Percentiles rank a stretch among this genome's conserved stretches.
Evolutionary conservation across 306 rosid species (phyloP).

Genomic region (Rosa persica): DNA sequence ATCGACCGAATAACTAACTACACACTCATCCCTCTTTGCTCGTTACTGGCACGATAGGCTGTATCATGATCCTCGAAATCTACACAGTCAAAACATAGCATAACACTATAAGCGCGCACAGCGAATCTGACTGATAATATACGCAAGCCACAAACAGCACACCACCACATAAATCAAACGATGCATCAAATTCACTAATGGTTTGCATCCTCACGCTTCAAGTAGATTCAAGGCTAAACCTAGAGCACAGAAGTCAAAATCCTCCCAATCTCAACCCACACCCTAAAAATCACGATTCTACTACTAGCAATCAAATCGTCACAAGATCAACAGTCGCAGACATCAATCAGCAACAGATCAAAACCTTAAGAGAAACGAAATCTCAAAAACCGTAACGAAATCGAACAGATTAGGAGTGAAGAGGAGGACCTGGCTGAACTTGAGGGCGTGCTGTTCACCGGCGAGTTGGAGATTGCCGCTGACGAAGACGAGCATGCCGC

Average conservation of each 20-base stretch:
- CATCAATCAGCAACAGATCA: neutral
- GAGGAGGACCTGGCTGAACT: constrained; percentile 78
- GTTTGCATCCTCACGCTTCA: neutral
- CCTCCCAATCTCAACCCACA: neutral
- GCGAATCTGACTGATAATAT: neutral
- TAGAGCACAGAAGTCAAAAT: neutral
- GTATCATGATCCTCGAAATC: neutral
- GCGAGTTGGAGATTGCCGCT: constrained; percentile 89
- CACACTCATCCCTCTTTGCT: neutral
- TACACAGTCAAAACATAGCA: neutral
- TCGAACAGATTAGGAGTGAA: neutral
- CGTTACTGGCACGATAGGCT: neutral
- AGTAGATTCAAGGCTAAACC: neutral
- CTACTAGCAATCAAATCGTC: neutral
- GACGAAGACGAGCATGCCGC: constrained; percentile 90
- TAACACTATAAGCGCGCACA: neutral
- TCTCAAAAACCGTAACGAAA: neutral
- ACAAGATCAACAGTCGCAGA: neutral
- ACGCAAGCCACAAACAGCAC: neutral
- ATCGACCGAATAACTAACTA: neutral
- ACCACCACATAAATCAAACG: neutral
- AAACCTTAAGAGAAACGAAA: neutral
- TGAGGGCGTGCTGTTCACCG: constrained; percentile 90
- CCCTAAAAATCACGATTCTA: neutral
- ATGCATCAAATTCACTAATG: neutral